Base-by-base conservation (phyloP, 2,329 filamentous ascomycete genomes). In the Aspergillus calidoustus region DNA sequence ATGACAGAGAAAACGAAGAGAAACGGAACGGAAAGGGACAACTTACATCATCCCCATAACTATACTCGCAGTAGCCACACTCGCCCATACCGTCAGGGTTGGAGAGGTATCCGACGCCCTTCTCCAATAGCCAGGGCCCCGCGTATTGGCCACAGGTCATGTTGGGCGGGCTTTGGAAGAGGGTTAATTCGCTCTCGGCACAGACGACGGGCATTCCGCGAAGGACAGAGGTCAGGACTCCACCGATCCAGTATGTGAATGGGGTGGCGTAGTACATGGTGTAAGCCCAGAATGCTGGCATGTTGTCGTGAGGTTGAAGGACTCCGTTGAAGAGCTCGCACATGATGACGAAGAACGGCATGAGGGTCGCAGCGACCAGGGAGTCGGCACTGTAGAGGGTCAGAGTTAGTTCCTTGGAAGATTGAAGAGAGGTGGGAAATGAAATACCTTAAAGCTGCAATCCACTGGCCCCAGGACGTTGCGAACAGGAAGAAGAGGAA, bases 271-370 rank as follows among this genome's bases (percentile, higher is more conserved):
- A 84, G 81, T 93, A 93, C 46, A 95, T 84, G 87, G 91, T 95
- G 7, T 86, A 84, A 38, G 87, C 85, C 90, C 91, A 95, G 79
- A 93, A 92, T 4, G 77, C 82, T 3, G 91, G 89, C 79, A 96
- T 95, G 74, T 91, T 88, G 0, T 87, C 84, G 44, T 89, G 86
- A 0, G 91, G 90, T 48, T 95, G 91, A 0, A 91, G 90, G 65
- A 96, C 91, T 76, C 92, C 92, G 71, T 91, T 96, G 85, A 96
- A 95, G 22, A 96, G 84, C 4, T 90, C 86, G 70, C 95, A 94
- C 68, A 89, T 87, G 75, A 94, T 91, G 77, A 93, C 89, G 75
- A 95, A 82, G 78, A 93, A 91, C 1, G 92, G 92, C 72, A 95
- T 92, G 61, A 92, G 84, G 64, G 94, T 87, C 13, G 89, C 87